Conservation (phyloP, 1,139 yeast genomes). For the Taphrina betulina region DNA sequence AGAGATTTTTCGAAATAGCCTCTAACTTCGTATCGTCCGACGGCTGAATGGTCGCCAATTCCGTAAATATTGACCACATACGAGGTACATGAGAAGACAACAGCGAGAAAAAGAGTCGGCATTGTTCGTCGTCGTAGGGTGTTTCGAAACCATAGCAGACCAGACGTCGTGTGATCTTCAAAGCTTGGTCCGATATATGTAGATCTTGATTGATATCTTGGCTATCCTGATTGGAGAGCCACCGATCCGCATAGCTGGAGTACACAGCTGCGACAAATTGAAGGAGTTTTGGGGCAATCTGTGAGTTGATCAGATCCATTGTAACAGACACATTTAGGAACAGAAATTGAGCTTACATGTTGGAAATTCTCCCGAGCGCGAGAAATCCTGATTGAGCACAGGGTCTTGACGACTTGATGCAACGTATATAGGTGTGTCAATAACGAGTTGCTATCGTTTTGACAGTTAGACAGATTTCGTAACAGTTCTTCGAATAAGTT, state of each 20-base stretch:
- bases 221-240: constrained; percentile 43
- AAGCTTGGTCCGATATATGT: constrained; percentile 72
- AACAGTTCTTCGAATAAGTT: constrained; percentile 58
- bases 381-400: constrained; percentile 78
- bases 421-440: constrained; percentile 65
- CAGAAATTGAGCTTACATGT: too few relatives aligned
- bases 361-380: constrained; percentile 77
- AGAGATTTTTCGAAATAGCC: constrained; percentile 54
- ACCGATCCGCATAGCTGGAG: background rate
- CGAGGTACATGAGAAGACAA: constrained; percentile 62
- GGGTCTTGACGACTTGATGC: constrained; percentile 72
- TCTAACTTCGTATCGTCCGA: constrained; percentile 47
- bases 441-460: constrained; percentile 52
- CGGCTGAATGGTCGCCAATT: constrained; percentile 41
- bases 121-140: constrained; percentile 60
- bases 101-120: constrained; percentile 59
- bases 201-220: too few relatives aligned
- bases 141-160: constrained; percentile 74
- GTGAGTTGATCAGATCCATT: background rate
- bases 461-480: background rate
- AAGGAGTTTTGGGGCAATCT: constrained; percentile 12
- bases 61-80: constrained; percentile 56
- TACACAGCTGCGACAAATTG: constrained; percentile 1
- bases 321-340: background rate
- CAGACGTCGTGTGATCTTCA: constrained; percentile 71